Conservation (phyloP, 495 filamentous ascomycete genomes). For the Diplogelasinospora grovesii region DNA sequence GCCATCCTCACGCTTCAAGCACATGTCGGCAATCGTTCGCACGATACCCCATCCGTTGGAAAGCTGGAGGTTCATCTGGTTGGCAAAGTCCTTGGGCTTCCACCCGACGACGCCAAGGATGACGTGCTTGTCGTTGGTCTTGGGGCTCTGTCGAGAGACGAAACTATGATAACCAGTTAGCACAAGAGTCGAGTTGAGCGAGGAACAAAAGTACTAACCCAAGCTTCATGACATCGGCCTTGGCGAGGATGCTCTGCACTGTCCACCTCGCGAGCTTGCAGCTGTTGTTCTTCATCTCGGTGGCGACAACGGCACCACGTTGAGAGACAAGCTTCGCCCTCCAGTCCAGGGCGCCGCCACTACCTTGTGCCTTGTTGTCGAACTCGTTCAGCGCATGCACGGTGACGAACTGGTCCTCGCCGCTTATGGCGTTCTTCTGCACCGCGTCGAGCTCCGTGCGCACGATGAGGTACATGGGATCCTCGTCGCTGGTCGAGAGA, state of each 20-base stretch:
- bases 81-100: slow-evolving; percentile 93
- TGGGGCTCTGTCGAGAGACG: slow-evolving; percentile 87
- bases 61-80: slow-evolving; percentile 95
- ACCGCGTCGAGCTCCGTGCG: slow-evolving; percentile 95
- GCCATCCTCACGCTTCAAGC: slow-evolving; percentile 62
- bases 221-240: slow-evolving; percentile 95
- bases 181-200: slow-evolving; percentile 4
- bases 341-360: slow-evolving; percentile 93
- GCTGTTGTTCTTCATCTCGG: slow-evolving; percentile 99
- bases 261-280: slow-evolving; percentile 98
- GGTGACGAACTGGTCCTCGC: slow-evolving; percentile 81
- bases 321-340: slow-evolving; percentile 85
- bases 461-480: slow-evolving; percentile 85
- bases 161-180: slow-evolving; percentile 50
- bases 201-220: slow-evolving; percentile 44
- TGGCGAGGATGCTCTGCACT: slow-evolving; percentile 88
- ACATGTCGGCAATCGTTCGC: slow-evolving; percentile 92
- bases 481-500: slow-evolving; percentile 84
- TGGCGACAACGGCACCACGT: slow-evolving; percentile 92
- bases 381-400: slow-evolving; percentile 99
- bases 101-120: slow-evolving; percentile 93
- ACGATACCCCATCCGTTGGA: slow-evolving; percentile 99
- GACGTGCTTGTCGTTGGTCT: slow-evolving; percentile 82
- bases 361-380: slow-evolving; percentile 92
- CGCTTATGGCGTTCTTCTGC: slow-evolving; percentile 82